Evolutionary conservation across 2,329 filamentous ascomycete genomes (phyloP), one percentile per base, ranked within the genome.

Genomic region (Venturia oleaginea): DNA sequence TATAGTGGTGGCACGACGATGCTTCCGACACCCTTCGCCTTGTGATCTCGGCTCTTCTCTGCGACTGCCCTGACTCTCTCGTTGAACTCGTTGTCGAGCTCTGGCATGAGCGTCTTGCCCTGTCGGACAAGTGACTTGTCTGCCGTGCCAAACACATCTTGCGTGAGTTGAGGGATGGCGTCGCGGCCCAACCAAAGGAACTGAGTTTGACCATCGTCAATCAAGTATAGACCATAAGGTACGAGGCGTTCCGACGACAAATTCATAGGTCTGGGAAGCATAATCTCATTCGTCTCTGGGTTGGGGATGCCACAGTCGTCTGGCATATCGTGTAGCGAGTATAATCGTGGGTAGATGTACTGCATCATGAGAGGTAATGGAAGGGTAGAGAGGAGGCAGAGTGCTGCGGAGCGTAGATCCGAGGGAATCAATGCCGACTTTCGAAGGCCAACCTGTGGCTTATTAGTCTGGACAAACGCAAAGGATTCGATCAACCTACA

Each of bases 151-250:
- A 99, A 99, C 6, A 97, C 93, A 71, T 99, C 94, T 62, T 83
- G 77, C 48, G 97, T 81, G 38, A 99, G 83, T 72, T 96, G 91
- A 1, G 92, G 91, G 34, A 99, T 91, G 1, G 93, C 89, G 69
- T 99, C 93, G 42, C 92, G 87, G 17, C 94, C 94, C 24, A 97
- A 84, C 94, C 94, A 99, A 59, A 99, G 78, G 83, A 99, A 99
- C 75, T 99, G 94, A 6, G 91, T 97, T 76, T 97, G 93, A 2
- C 92, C 92, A 72, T 99, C 94, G 71, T 99, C 94, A 70, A 99
- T 94, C 65, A 99, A 84, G 76, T 99, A 99, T 22, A 99, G 80
- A 34, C 94, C 94, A 72, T 95, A 96, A 0, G 92, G 85, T 3
- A 91, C 90, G 61, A 99, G 84, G 59, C 89, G 86, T 75, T 93